Evolutionary conservation across 164 flowering plant genomes (phyloP), one percentile per base, ranked within the genome.

Genomic region (Saururus chinensis): DNA sequence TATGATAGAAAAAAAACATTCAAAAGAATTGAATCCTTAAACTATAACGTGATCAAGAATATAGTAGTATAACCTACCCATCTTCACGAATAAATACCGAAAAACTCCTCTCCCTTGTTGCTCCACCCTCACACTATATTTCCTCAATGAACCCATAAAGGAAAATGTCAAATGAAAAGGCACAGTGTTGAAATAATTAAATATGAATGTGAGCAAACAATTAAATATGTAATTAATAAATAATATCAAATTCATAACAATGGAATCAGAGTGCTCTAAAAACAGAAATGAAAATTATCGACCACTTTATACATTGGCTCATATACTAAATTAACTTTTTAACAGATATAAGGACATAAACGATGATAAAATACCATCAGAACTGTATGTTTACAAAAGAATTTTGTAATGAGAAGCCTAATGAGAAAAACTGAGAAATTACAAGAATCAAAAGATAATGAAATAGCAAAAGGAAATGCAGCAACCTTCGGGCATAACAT

Each of bases 81-180:
- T 81, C 81, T 64, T 60, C 65, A 1, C 67, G 49, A 42, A 87
- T 77, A 30, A 70, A 68, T 61, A 89, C 71, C 52, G 95, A 82
- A 40, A 89, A 79, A 66, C 82, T 80, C 65, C 71, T 79, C 70
- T 83, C 95, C 63, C 8, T 58, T 8, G 83, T 71, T 23, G 67
- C 66, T 7, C 96, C 96, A 68, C 96, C 96, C 61, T 68, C 67
- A 72, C 96, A 89, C 96, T 89, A 61, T 51, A 26, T 55, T 55
- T 52, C 12, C 53, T 22, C 68, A 63, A 40, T 22, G 54, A 40
- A 22, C 40, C 3, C 45, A 11, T 20, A 62, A 37, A 61, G 24
- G 30, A 42, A 16, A 45, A 13, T 12, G 26, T 21, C 51, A 45
- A 17, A 25, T 25, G 4, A 9, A 19, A 49, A 26, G 14, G 19